These are phyloP conservation scores for Eutrema salsugineum DNA, from an alignment of 441 rosid species.

Conservation along the genomic window DNA sequence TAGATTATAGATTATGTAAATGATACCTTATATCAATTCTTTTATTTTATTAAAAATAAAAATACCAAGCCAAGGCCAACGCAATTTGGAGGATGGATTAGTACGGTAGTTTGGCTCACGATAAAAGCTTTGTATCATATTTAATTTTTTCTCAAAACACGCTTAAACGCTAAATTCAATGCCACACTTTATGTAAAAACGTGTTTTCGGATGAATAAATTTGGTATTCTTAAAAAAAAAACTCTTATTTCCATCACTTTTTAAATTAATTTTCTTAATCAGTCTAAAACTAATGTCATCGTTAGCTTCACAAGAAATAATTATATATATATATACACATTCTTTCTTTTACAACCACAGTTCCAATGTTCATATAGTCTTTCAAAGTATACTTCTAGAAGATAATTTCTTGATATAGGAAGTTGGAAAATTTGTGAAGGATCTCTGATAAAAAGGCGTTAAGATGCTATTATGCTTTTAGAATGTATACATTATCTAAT, in stretches of 20 bases:
- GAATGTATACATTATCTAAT: neutral
- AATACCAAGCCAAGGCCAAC: no score
- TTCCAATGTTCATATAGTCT: neutral
- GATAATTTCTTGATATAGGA: neutral
- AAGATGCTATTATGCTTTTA: neutral
- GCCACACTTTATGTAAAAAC: no score
- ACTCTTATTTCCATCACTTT: no score
- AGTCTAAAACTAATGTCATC: neutral
- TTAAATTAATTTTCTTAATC: neutral
- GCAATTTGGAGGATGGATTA: no score
- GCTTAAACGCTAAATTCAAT: no score
- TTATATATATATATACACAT: neutral
- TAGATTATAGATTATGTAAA: neutral
- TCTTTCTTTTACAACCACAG: neutral
- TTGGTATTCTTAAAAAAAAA: no score
- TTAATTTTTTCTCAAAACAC: no score
- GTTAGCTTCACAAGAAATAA: neutral
- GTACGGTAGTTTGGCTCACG: no score
- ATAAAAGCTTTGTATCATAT: no score
- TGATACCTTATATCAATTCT: conserved; percentile 6
- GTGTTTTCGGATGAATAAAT: no score
- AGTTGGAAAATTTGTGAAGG: neutral
- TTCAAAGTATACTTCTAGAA: neutral
- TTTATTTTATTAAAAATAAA: no score
- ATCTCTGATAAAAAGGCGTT: neutral